Conservation (phyloP, 164 flowering plant genomes). For the Umbilicus rupestris region DNA sequence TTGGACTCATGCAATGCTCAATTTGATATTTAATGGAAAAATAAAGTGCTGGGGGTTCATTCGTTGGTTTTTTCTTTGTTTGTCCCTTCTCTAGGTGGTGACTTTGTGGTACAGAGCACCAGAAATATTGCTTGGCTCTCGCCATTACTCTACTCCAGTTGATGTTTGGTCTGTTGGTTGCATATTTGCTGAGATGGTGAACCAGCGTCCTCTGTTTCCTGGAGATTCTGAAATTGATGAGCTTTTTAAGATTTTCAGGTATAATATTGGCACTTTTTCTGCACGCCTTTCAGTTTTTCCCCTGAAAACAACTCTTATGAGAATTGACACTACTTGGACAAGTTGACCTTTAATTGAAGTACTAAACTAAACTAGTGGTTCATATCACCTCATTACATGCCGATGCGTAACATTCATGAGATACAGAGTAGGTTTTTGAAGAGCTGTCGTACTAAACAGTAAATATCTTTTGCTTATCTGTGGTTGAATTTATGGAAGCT, state of each 20-base stretch:
- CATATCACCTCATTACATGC: too few relatives aligned
- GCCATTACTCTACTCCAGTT: conserved; percentile 93
- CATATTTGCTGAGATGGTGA: conserved; percentile 99
- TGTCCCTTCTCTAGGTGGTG: conserved; percentile 47
- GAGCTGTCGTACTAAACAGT: background rate
- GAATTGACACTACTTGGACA: background rate
- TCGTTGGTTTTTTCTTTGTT: background rate
- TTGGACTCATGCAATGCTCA: background rate
- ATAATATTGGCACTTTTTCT: background rate
- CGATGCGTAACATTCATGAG: too few relatives aligned
- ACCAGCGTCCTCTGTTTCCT: conserved; percentile 79
- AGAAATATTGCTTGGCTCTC: conserved; percentile 91
- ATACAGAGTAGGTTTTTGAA: background rate
- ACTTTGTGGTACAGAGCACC: conserved; percentile 99
- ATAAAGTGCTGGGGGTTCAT: too few relatives aligned
- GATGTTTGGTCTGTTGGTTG: conserved; percentile 99
- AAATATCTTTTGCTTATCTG: background rate
- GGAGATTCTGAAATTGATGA: conserved; percentile 99
- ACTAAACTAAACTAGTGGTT: too few relatives aligned
- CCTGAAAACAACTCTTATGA: background rate
- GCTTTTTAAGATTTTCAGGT: conserved; percentile 94
- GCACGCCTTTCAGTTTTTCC: background rate
- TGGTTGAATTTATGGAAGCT: background rate
- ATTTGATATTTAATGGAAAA: background rate
- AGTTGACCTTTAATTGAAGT: background rate